phyloP scores from a whole-genome alignment of 305 asterid species.

The Euphrasia arctica region DNA sequence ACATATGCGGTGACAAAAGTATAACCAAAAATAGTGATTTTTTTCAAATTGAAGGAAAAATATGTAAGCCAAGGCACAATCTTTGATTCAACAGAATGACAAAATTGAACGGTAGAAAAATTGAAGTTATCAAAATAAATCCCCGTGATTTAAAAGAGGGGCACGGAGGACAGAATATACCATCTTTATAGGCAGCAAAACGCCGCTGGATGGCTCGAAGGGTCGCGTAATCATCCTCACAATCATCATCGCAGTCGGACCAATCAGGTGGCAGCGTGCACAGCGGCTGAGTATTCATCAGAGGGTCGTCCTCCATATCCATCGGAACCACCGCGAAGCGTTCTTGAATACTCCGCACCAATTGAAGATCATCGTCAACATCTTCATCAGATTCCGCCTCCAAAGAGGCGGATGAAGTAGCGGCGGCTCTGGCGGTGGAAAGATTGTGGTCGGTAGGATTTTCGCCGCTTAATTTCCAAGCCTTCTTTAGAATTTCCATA shows the following conservation, averaged over 20 bases:
- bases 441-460: constrained; percentile 29
- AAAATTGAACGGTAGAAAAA: background rate
- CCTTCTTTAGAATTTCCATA: constrained; percentile 63
- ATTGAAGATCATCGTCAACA: constrained; percentile 50
- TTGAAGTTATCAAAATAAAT: background rate
- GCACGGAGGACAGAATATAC: constrained; percentile 33
- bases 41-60: no score
- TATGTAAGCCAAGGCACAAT: no score
- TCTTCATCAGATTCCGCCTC: constrained; percentile 44
- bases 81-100: no score
- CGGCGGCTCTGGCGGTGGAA: constrained; percentile 25
- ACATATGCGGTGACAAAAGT: background rate
- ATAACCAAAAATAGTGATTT: background rate
- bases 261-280: constrained; percentile 42
- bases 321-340: constrained; percentile 46
- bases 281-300: constrained; percentile 37
- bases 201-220: constrained; percentile 81
- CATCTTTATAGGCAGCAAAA: constrained; percentile 57
- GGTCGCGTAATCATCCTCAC: constrained; percentile 67
- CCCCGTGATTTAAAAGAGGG: background rate
- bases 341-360: constrained; percentile 56
- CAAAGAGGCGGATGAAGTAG: constrained; percentile 21
- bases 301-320: constrained; percentile 39
- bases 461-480: constrained; percentile 47
- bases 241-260: constrained; percentile 40